These are phyloP conservation scores for Crataegus laevigata DNA, from an alignment of 306 rosid genomes.

Conservation along the genomic window DNA sequence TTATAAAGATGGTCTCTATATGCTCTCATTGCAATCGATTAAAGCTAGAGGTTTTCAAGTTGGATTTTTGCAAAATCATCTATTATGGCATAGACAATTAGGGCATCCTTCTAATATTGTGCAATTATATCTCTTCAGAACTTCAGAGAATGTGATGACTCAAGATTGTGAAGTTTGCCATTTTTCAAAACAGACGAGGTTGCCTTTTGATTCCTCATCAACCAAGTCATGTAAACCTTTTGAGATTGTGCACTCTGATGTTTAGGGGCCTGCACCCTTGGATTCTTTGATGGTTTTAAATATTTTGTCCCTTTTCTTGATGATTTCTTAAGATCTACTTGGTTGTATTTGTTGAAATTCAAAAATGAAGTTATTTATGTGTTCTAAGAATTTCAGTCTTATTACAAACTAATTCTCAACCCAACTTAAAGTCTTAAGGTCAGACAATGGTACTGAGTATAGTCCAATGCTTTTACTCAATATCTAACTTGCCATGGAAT, in stretches of 20 bases:
- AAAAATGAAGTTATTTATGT: background rate
- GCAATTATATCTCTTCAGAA: too few relatives aligned
- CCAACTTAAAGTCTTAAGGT: too few relatives aligned
- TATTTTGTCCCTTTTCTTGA: too few relatives aligned
- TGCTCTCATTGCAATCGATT: accelerated
- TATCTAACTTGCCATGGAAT: background rate
- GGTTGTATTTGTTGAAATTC: background rate
- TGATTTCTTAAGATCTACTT: too few relatives aligned
- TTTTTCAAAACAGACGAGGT: background rate
- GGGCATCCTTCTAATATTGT: too few relatives aligned
- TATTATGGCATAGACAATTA: too few relatives aligned
- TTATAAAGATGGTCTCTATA: background rate
- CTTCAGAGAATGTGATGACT: background rate
- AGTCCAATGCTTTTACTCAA: background rate
- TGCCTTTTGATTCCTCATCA: background rate
- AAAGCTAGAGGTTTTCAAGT: too few relatives aligned
- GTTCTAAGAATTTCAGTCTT: background rate
- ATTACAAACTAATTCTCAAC: too few relatives aligned
- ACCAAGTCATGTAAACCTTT: too few relatives aligned
- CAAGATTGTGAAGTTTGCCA: background rate
- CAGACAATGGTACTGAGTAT: background rate
- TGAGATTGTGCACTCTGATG: background rate
- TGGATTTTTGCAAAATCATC: too few relatives aligned
- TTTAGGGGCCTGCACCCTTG: too few relatives aligned
- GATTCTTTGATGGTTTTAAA: too few relatives aligned